Evolutionary conservation across 768 basidiomycete genomes (phyloP).

Genomic region (Leccinum rimulosum): DNA sequence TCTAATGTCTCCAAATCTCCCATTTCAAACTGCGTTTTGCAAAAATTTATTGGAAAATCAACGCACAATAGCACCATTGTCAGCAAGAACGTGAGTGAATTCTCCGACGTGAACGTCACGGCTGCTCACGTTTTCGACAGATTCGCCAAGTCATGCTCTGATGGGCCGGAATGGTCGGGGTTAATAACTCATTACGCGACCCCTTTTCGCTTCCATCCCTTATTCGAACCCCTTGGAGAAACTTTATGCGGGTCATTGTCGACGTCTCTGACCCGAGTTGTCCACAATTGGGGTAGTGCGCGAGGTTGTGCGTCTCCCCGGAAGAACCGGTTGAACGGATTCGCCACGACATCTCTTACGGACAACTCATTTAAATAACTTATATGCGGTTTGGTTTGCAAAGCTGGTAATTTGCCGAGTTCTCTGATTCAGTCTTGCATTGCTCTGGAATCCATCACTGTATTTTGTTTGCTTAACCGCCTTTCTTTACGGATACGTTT

Average conservation of each 20-base stretch:
- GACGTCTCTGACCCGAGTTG: neutral
- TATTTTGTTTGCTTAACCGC: neutral
- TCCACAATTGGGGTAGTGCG: neutral
- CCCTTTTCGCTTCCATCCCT: neutral
- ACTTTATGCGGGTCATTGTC: neutral
- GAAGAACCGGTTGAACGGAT: constrained; percentile 2
- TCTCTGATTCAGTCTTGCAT: neutral
- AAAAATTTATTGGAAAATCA: constrained; percentile 11
- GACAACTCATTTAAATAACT: neutral
- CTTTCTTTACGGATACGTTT: too few relatives aligned
- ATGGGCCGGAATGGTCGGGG: constrained; percentile 10
- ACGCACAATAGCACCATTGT: constrained; percentile 51
- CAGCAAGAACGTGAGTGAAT: constrained; percentile 63
- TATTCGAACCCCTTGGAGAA: neutral
- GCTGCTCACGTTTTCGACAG: constrained; percentile 25
- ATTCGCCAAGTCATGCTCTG: constrained; percentile 53
- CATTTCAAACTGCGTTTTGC: constrained; percentile 3
- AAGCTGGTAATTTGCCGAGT: neutral
- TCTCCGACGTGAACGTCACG: neutral
- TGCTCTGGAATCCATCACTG: neutral
- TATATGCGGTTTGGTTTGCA: neutral
- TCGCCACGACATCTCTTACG: neutral
- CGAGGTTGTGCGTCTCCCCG: neutral
- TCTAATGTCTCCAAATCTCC: constrained; percentile 10
- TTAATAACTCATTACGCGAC: neutral